phyloP scores from a whole-genome alignment of 2,329 filamentous ascomycete genomes.

The Trichoderma pleuroti region DNA sequence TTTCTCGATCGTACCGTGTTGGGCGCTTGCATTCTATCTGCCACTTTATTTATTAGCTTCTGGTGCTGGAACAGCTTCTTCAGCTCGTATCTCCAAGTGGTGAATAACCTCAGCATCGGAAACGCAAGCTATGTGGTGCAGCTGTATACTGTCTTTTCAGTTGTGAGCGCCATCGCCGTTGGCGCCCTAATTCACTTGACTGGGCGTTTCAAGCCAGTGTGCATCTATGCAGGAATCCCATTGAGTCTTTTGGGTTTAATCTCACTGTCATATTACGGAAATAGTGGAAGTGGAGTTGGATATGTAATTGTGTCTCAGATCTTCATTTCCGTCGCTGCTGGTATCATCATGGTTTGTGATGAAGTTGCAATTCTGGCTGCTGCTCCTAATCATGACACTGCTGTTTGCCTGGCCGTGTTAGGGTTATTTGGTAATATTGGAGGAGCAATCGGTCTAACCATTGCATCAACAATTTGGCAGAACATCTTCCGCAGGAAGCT shows the following conservation, averaged over 20 bases:
- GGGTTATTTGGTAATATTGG: constrained; percentile 61
- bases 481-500: constrained; percentile 54
- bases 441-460: constrained; percentile 55
- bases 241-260: constrained; percentile 54
- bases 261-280: constrained; percentile 59
- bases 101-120: constrained; percentile 35
- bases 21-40: constrained; percentile 35
- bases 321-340: constrained; percentile 58
- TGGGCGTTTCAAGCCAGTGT: constrained; percentile 49
- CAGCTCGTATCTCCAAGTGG: constrained; percentile 39
- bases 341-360: constrained; percentile 55
- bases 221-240: constrained; percentile 38
- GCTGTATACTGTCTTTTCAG: constrained; percentile 44
- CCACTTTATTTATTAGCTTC: constrained; percentile 36
- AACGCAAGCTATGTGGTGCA: constrained; percentile 41
- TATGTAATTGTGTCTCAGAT: constrained; percentile 60
- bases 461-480: constrained; percentile 64
- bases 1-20: constrained; percentile 36
- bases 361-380: constrained; percentile 61
- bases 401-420: constrained; percentile 57
- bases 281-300: constrained; percentile 46
- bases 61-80: constrained; percentile 41
- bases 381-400: constrained; percentile 56
- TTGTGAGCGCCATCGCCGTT: constrained; percentile 40
- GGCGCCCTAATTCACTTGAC: constrained; percentile 45